A percentile compares a stretch with the other conserved stretches of the same genome.
Conservation (phyloP, 2,329 filamentous ascomycete genomes). For the Penicillium sumatraense region DNA sequence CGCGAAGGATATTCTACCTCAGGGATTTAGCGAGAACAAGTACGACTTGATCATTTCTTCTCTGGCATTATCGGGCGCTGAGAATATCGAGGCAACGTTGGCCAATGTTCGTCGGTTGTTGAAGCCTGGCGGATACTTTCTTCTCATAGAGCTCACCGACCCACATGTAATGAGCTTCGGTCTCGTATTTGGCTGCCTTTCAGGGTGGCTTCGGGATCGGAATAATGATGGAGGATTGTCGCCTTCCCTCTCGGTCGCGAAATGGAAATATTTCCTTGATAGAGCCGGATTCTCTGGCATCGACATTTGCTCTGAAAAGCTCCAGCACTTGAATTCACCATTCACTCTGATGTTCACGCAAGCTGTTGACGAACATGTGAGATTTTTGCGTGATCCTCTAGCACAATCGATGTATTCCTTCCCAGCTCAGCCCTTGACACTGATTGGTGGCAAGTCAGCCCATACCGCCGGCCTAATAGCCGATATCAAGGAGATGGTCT, state of each 20-base stretch:
- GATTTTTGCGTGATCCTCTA: constrained; percentile 33
- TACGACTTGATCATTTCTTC: constrained; percentile 48
- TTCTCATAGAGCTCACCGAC: constrained; percentile 48
- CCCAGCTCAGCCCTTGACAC: constrained; percentile 16
- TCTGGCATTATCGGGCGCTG: constrained; percentile 34
- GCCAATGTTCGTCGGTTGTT: constrained; percentile 43
- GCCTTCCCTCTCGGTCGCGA: constrained; percentile 30
- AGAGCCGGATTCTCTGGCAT: constrained; percentile 40
- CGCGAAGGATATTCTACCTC: constrained; percentile 34
- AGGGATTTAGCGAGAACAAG: constrained; percentile 38
- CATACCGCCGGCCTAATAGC: constrained; percentile 11
- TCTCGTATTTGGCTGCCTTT: background rate
- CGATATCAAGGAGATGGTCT: constrained; percentile 6
- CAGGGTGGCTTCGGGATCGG: constrained; percentile 27
- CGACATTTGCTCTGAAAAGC: constrained; percentile 18
- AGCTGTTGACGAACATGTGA: constrained; percentile 36
- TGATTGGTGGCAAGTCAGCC: constrained; percentile 20
- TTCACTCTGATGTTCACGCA: constrained; percentile 37
- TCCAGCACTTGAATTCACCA: constrained; percentile 4
- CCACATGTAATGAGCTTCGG: background rate
- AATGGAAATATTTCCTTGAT: constrained; percentile 40
- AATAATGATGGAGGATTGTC: constrained; percentile 28
- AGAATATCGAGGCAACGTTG: constrained; percentile 27
- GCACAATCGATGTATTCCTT: background rate
- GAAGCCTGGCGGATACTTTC: constrained; percentile 53